Percentiles rank a stretch among this genome's conserved stretches.
These are phyloP conservation scores for Fragilaria crotonensis DNA, from an alignment of 108 stramenopile species.

Conservation along the genomic window DNA sequence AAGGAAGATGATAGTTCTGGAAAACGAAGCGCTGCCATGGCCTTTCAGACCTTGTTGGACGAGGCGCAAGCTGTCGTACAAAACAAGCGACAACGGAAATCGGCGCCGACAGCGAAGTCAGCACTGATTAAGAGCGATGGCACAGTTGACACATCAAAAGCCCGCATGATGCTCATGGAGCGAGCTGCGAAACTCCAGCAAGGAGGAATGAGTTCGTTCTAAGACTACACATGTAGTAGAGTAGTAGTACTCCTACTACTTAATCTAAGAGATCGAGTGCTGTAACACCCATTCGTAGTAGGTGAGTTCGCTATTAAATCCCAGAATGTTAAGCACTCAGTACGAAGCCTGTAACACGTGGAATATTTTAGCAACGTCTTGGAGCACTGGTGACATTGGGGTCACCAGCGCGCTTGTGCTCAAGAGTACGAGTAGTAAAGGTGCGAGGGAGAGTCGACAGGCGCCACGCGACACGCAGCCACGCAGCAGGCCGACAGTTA, in stretches of 20 bases:
- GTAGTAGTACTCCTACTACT: background rate
- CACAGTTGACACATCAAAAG: conserved; percentile 7
- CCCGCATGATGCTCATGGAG: conserved; percentile 16
- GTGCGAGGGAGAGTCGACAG: too few relatives aligned
- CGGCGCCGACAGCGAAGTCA: background rate
- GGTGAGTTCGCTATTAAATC: too few relatives aligned
- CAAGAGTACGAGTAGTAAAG: too few relatives aligned
- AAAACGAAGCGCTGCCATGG: conserved; percentile 18
- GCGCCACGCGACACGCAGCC: too few relatives aligned
- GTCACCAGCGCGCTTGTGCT: too few relatives aligned
- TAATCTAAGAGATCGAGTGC: too few relatives aligned
- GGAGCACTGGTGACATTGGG: too few relatives aligned
- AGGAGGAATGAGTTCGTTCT: conserved; percentile 28
- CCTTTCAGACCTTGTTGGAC: conserved; percentile 15
- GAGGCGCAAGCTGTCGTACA: background rate
- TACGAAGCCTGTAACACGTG: too few relatives aligned
- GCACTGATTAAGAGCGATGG: background rate
- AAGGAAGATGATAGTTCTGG: conserved; percentile 11
- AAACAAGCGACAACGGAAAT: conserved; percentile 1
- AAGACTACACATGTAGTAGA: background rate
- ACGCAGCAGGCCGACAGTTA: too few relatives aligned
- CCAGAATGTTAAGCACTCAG: too few relatives aligned
- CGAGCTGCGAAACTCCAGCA: conserved; percentile 36
- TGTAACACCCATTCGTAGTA: too few relatives aligned
- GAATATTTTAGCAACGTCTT: too few relatives aligned